Base-by-base conservation (phyloP, 495 filamentous ascomycete species). In the Amniculicola lignicola region DNA sequence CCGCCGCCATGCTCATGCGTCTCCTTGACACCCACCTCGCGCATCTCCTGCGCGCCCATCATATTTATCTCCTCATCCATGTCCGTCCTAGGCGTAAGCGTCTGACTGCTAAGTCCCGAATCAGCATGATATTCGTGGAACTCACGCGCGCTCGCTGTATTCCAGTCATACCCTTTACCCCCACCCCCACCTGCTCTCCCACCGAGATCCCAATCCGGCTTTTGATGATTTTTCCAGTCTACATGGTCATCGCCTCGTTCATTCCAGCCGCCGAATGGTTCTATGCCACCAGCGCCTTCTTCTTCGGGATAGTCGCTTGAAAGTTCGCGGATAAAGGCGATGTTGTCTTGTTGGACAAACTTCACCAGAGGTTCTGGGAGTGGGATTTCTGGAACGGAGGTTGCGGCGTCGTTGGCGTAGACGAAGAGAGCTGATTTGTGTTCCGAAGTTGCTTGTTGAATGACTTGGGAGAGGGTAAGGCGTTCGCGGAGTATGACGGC, bases 31-130 rank as follows among this genome's bases (percentile, higher is more conserved):
- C 18, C 41, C 1, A 27, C 51, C n/a, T n/a, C n/a, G 15, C 25
- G 46, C 58, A 62, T 62, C 44, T 62, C 58, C 44, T 25, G 28
- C 27, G 3, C 52, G 28, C 18, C 41, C 1, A 27, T 45, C n/a
- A 6, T 9, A 9, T 6, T 6, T 40, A 9, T 6, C 19, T 46
- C 39, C n/a, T 62, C 59, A 10, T 45, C 53, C 9, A 48, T 22
- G 29, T 54, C 62, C 37, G 57, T 54, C 14, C 61, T 53, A n/a
- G 61, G 56, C 28, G 55, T 64, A 24, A 64, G 50, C 29, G 60
- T 63, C 19, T 47, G 40, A 3, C 39, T 46, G 21, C 36, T 48
- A n/a, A 53, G 18, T 42, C 37, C 60, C 16, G 35, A 46, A 50
- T 42, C 36, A 4, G 7, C 18, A 12, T 44, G 36, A 21, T 56